These are phyloP conservation scores for Solanum ahanhuiri DNA, from an alignment of 257 asterid genomes.

Conservation along the genomic window DNA sequence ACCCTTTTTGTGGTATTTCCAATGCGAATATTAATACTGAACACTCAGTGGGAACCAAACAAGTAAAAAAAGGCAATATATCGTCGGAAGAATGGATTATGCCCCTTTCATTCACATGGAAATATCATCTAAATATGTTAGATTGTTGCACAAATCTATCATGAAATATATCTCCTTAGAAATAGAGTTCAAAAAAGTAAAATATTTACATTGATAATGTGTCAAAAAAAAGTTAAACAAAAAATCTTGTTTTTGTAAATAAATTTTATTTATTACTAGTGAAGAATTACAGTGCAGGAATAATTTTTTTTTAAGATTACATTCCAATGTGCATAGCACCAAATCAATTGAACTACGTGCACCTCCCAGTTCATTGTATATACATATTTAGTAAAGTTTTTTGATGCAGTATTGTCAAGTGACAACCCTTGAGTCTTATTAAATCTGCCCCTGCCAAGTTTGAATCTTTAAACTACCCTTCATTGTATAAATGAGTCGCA, in stretches of 20 bases:
- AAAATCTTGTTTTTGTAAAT: too few species aligned
- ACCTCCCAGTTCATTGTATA: neutral
- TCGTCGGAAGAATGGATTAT: neutral
- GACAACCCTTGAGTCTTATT: neutral
- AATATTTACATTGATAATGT: neutral
- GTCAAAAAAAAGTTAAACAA: neutral
- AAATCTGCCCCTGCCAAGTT: neutral
- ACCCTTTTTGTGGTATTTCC: neutral
- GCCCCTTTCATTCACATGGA: neutral
- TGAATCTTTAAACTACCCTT: neutral
- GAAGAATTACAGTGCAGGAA: neutral
- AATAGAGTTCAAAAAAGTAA: too few species aligned
- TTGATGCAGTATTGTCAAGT: neutral
- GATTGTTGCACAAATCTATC: neutral
- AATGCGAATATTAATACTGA: neutral
- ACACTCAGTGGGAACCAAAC: neutral
- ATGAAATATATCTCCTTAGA: too few species aligned
- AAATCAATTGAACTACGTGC: neutral
- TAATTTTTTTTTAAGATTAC: neutral
- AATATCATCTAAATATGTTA: too few species aligned
- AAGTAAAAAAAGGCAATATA: neutral
- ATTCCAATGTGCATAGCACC: neutral
- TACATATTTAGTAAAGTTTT: neutral
- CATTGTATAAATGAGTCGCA: neutral
- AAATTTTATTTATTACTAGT: too few species aligned